phyloP scores from a whole-genome alignment of 169 alveolate genomes.

The Babesia bovis region DNA sequence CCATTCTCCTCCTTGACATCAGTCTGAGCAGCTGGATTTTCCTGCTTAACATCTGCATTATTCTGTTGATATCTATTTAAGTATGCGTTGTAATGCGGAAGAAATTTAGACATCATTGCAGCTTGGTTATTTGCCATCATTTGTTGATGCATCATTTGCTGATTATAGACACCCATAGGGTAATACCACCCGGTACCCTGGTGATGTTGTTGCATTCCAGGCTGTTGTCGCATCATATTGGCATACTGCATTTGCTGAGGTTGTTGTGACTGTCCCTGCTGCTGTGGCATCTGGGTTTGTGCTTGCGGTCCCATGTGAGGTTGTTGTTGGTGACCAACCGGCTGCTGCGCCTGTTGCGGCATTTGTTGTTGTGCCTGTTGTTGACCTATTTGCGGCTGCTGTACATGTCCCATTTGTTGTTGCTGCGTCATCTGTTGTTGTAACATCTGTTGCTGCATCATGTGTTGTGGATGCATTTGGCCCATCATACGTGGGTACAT shows the following conservation, averaged over 20 bases:
- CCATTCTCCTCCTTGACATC: slow-evolving; percentile 14
- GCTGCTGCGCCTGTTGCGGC: slow-evolving; percentile 12
- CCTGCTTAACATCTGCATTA: slow-evolving; percentile 20
- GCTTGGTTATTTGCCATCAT: slow-evolving; percentile 53
- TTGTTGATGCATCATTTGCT: slow-evolving; percentile 52
- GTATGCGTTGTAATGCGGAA: slow-evolving; percentile 71
- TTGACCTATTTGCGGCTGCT: slow-evolving; percentile 1
- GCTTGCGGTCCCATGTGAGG: not conserved
- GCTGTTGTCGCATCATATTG: slow-evolving; percentile 12
- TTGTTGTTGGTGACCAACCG: not conserved
- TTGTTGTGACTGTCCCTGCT: slow-evolving; percentile 26
- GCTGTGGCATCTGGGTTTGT: not conserved
- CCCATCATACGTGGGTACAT: slow-evolving; percentile 35
- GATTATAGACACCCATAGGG: slow-evolving; percentile 37
- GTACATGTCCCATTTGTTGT: slow-evolving; percentile 4
- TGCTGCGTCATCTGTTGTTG: slow-evolving; percentile 26
- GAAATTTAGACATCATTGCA: slow-evolving; percentile 56
- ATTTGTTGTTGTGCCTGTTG: slow-evolving; percentile 24
- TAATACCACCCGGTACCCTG: slow-evolving; percentile 39
- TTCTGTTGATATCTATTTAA: slow-evolving; percentile 42
- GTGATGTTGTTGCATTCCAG: slow-evolving; percentile 46
- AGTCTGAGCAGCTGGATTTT: slow-evolving; percentile 21
- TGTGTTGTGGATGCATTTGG: slow-evolving; percentile 32
- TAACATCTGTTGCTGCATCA: slow-evolving; percentile 21
- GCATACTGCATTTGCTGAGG: slow-evolving; percentile 15